Percentiles rank a stretch among this genome's conserved stretches.
Conservation (phyloP, 768 basidiomycete genomes). For the Suillus plorans region DNA sequence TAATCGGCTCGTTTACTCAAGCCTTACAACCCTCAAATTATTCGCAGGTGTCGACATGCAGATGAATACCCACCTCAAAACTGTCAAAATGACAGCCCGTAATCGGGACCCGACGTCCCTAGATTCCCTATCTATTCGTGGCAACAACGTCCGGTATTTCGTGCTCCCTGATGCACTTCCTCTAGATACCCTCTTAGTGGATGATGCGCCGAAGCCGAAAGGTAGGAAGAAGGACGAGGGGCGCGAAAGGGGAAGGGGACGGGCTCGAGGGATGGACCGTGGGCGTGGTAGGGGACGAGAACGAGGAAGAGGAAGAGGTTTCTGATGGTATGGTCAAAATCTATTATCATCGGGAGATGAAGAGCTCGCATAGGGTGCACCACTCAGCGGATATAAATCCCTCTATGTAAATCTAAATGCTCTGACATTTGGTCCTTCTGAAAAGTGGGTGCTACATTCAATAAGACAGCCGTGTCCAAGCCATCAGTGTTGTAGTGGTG, state of each 20-base stretch:
- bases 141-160: slow-evolving; percentile 96
- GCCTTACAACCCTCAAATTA: slow-evolving; percentile 9
- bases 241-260: slow-evolving; percentile 60
- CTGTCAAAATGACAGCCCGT: slow-evolving; percentile 93
- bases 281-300: slow-evolving; percentile 58
- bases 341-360: background rate
- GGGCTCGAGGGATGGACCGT: slow-evolving; percentile 51
- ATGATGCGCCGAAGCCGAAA: slow-evolving; percentile 97
- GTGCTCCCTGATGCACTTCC: slow-evolving; percentile 97
- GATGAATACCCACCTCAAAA: slow-evolving; percentile 99
- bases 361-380: background rate
- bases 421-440: background rate
- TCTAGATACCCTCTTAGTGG: slow-evolving; percentile 93
- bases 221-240: slow-evolving; percentile 85
- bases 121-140: slow-evolving; percentile 91
- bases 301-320: slow-evolving; percentile 45
- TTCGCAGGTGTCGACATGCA: slow-evolving; percentile 93
- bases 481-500: background rate
- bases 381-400: background rate
- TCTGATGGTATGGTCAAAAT: slow-evolving; percentile 15
- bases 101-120: slow-evolving; percentile 86
- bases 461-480: background rate
- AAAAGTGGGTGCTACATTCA: background rate
- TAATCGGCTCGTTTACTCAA: background rate
- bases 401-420: background rate